Evolutionary conservation across 1,284 basidiomycete species (phyloP), one percentile per base, ranked within the genome.

Genomic region (Vanrija pseudolonga): DNA sequence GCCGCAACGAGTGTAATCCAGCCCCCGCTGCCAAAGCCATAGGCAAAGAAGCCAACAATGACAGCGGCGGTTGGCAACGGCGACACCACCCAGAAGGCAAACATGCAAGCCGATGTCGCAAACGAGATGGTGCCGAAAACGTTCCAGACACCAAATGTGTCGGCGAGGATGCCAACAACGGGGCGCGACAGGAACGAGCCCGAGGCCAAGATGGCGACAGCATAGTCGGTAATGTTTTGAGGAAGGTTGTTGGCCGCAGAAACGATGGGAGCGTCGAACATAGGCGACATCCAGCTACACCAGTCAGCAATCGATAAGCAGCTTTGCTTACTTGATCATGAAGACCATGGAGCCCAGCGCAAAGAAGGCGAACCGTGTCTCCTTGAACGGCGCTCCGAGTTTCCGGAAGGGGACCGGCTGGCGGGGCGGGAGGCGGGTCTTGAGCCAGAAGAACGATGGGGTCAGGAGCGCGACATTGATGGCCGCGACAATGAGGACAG

Each of bases 1-100:
- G 71, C 68, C 5, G 71, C 67, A 0, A 72, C 67, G 18, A 75
- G 58, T 0, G 71, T 65, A 22, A 74, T 65, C 63, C 71, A 74
- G 0, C 64, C 70, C 28, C 74, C 74, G 54, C 61, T 64, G 12
- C 57, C 48, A 18, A 57, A 50, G 9, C 73, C 74, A 48, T 70
- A 76, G 9, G 63, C 24, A n/a, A 70, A 50, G 45, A 74, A 47
- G 2, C 72, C 74, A n/a, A 74, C 56, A n/a, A 74, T 61, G 22
- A 52, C 47, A 18, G 47, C 36, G 1, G 37, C 45, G 9, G 37
- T 26, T 4, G 46, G 48, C 6, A 50, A 26, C 0, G 40, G 40
- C 6, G 57, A 42, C 4, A 41, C 44, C 12, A 51, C 49, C 65
- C 65, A 67, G 22, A 67, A 50, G 4, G 59, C 63, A n/a, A 65